A percentile compares a stretch with the other conserved stretches of the same genome.
Conservation (phyloP, 495 filamentous ascomycete genomes). For the Penicillium turbatum region DNA sequence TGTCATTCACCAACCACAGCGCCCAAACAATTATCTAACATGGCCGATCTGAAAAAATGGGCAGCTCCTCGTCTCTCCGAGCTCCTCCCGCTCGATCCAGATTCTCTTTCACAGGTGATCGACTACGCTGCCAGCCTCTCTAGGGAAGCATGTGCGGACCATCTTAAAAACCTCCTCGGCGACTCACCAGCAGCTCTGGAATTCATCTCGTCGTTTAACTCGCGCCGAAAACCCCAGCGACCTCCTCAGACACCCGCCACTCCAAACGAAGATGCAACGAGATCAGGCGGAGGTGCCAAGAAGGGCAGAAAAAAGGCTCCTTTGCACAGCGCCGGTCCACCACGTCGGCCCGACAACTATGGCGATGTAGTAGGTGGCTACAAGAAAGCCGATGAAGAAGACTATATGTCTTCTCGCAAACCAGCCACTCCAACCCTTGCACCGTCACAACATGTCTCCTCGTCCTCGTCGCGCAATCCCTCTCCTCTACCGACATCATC, state of each 20-base stretch:
- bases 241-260: slow-evolving; percentile 18
- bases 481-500: slow-evolving; percentile 36
- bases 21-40: slow-evolving; percentile 1
- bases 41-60: slow-evolving; percentile 41
- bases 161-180: slow-evolving; percentile 84
- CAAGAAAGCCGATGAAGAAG: slow-evolving; percentile 55
- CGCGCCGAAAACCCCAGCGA: slow-evolving; percentile 53
- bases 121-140: slow-evolving; percentile 71
- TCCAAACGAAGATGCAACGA: slow-evolving; percentile 25
- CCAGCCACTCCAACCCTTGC: slow-evolving; percentile 29
- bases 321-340: slow-evolving; percentile 56
- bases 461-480: slow-evolving; percentile 35
- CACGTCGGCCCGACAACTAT: slow-evolving; percentile 55
- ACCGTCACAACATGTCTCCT: slow-evolving; percentile 21
- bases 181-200: slow-evolving; percentile 80
- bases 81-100: slow-evolving; percentile 78
- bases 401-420: slow-evolving; percentile 52
- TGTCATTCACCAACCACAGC: not conserved
- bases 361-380: slow-evolving; percentile 56
- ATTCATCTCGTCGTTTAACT: slow-evolving; percentile 90
- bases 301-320: slow-evolving; percentile 57
- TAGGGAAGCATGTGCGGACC: slow-evolving; percentile 68
- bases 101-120: slow-evolving; percentile 74
- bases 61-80: slow-evolving; percentile 67
- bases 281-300: slow-evolving; percentile 22